Evolutionary conservation across 352 stramenopile genomes (phyloP).

Genomic region (Pilasporangium apinafurcum): DNA sequence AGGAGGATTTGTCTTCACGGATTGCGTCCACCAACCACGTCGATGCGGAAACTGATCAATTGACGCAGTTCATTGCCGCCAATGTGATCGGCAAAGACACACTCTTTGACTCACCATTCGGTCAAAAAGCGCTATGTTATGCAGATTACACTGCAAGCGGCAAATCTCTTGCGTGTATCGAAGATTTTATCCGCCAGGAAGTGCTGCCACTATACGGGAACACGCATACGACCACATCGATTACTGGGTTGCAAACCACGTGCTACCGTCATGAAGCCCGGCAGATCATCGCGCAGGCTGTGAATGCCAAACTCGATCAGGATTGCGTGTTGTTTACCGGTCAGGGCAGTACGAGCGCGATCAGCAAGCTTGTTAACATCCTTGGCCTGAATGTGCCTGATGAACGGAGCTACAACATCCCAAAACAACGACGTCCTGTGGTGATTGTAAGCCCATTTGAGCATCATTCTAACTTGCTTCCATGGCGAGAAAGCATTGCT

Average conservation of each 20-base stretch:
- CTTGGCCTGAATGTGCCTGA: conserved; percentile 51
- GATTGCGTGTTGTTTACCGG: conserved; percentile 96
- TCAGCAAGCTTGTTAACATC: conserved; percentile 71
- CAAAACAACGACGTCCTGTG: conserved; percentile 54
- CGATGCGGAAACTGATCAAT: conserved; percentile 2
- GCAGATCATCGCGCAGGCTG: conserved; percentile 90
- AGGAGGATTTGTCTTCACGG: conserved; percentile 42
- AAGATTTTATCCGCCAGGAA: conserved; percentile 83
- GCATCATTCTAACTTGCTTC: conserved; percentile 97
- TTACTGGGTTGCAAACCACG: conserved; percentile 75
- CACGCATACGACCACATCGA: conserved; percentile 91
- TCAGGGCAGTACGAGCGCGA: conserved; percentile 76
- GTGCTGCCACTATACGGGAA: conserved; percentile 95
- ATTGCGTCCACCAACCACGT: conserved; percentile 15
- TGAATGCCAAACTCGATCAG: conserved; percentile 86
- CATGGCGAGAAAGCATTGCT: conserved; percentile 91
- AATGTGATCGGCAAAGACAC: conserved; percentile 34
- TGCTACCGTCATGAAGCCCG: conserved; percentile 93
- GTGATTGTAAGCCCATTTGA: conserved; percentile 93
- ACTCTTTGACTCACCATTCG: conserved; percentile 60
- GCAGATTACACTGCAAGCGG: conserved; percentile 93
- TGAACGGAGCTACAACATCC: conserved; percentile 2
- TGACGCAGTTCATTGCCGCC: conserved; percentile 20
- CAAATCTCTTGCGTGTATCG: conserved; percentile 80
- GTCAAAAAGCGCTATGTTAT: conserved; percentile 81